Percentiles rank a stretch among this genome's conserved stretches.
Conservation (phyloP, 306 rosid species). For the Arachis hypogaea region DNA sequence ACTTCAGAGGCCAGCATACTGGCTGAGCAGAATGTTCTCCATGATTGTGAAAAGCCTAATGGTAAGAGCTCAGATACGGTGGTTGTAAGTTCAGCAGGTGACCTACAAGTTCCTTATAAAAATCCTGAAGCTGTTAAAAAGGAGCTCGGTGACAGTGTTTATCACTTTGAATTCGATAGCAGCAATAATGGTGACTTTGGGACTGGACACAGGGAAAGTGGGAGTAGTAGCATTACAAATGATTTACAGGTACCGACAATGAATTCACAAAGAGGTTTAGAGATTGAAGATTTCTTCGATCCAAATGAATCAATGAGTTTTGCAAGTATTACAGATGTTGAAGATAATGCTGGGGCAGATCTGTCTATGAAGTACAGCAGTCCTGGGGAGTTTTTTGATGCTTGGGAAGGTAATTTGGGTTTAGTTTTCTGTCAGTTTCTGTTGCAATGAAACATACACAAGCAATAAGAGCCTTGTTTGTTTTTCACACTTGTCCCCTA, state of each 20-base stretch:
- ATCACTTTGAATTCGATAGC: conserved; percentile 41
- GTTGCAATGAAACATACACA: not conserved
- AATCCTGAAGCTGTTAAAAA: conserved; percentile 48
- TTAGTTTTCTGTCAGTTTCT: conserved; percentile 14
- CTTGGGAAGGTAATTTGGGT: conserved; percentile 78
- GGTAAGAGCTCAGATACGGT: conserved; percentile 42
- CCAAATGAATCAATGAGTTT: conserved; percentile 73
- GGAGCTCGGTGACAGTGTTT: conserved; percentile 43
- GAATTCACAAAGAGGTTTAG: conserved; percentile 58
- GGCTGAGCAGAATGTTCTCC: conserved; percentile 32
- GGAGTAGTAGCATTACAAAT: conserved; percentile 42
- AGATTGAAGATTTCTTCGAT: conserved; percentile 77
- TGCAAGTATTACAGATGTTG: conserved; percentile 76
- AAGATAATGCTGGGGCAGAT: conserved; percentile 64
- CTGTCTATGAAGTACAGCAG: conserved; percentile 47
- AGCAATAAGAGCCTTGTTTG: not conserved
- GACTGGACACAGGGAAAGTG: conserved; percentile 41
- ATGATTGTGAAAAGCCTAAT: conserved; percentile 41
- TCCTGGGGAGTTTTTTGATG: conserved; percentile 82
- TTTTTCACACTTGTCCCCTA: not conserved
- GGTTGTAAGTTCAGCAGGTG: conserved; percentile 49
- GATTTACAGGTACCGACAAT: conserved; percentile 37
- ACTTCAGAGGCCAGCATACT: conserved; percentile 65
- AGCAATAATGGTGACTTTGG: conserved; percentile 37
- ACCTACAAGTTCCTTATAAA: conserved; percentile 43